phyloP scores from a whole-genome alignment of 495 filamentous ascomycete species.

The Penicillium paxilli region DNA sequence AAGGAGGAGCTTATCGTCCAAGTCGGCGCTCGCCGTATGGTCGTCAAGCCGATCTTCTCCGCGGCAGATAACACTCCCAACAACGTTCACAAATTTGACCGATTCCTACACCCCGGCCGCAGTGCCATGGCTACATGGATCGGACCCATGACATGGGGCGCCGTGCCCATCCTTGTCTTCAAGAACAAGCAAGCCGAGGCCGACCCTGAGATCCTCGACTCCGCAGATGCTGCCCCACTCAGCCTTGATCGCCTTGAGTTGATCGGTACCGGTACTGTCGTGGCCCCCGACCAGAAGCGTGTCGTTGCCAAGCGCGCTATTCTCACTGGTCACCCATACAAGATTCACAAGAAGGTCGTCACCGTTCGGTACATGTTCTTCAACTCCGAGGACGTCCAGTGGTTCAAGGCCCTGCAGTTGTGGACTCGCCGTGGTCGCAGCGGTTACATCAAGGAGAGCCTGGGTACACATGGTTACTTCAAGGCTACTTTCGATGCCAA shows the following conservation, averaged over 20 bases:
- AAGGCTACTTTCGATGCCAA: constrained; percentile 96
- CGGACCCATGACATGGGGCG: constrained; percentile 88
- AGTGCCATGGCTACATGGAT: constrained; percentile 90
- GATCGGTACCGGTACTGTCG: constrained; percentile 80
- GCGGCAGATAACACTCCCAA: constrained; percentile 82
- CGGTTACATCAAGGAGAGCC: constrained; percentile 87
- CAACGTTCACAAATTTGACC: constrained; percentile 94
- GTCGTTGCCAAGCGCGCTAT: constrained; percentile 93
- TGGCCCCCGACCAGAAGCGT: constrained; percentile 74
- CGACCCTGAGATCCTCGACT: constrained; percentile 43
- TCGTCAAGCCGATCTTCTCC: constrained; percentile 90
- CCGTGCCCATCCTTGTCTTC: constrained; percentile 86
- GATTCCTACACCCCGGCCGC: constrained; percentile 86
- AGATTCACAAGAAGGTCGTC: constrained; percentile 96
- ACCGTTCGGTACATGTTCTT: constrained; percentile 99
- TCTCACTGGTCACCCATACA: constrained; percentile 92
- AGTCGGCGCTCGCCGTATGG: constrained; percentile 79
- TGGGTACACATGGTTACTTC: constrained; percentile 98
- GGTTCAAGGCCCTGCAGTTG: constrained; percentile 94
- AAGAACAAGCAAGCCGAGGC: constrained; percentile 48
- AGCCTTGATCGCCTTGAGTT: constrained; percentile 56
- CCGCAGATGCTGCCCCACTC: constrained; percentile 31
- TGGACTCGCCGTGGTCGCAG: constrained; percentile 89
- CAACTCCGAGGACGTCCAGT: constrained; percentile 88
- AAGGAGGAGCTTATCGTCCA: constrained; percentile 91